Evolutionary conservation across 805 yeast species (phyloP), one percentile per base, ranked within the genome.

Genomic region (Starmerella riodocensis): DNA sequence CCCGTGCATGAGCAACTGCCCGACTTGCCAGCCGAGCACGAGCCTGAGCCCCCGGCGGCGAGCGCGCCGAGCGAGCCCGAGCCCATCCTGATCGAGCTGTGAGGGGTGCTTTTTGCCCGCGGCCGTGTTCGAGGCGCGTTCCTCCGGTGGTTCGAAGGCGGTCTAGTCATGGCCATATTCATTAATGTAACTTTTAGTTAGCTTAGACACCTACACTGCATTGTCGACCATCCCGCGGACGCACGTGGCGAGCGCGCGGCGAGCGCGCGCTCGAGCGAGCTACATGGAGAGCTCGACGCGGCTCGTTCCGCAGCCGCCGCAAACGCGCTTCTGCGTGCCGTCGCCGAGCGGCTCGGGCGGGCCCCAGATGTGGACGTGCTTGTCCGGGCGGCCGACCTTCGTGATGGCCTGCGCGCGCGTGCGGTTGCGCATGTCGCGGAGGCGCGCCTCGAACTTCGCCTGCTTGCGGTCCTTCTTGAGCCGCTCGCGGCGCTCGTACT

Each of bases 351-450:
- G 35, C 23, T 37, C 43, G 0, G 46, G 39, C n/a, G 50, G 51
- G 23, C 78, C 70, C 79, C 91, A 85, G 19, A 71, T 74, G 56
- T 85, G 95, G 11, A 61, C 68, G 57, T 86, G 96, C 6, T 71
- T 66, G 24, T 68, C 71, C 3, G 32, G 39, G 7, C 74, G 72
- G 38, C 71, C 65, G 45, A 71, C 64, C 3, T 74, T 74, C 29
- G 86, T 67, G 51, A 85, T 69, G 1, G 93, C 85, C 56, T 86
- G 94, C 0, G 98, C 96, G 50, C 98, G 68, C 2, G 96, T 80
- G 51, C 80, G 78, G 56, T 80, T 75, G 45, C 96, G 67, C 94
- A 91, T 88, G 52, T 86, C 93, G 49, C 69, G 67, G 54, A 91
- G 64, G 53, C 79, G 76, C n/a, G 70, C 69, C 47, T 80, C 76